Evolutionary conservation across 2,329 filamentous ascomycete species (phyloP).

Genomic region (Cercospora beticola): DNA sequence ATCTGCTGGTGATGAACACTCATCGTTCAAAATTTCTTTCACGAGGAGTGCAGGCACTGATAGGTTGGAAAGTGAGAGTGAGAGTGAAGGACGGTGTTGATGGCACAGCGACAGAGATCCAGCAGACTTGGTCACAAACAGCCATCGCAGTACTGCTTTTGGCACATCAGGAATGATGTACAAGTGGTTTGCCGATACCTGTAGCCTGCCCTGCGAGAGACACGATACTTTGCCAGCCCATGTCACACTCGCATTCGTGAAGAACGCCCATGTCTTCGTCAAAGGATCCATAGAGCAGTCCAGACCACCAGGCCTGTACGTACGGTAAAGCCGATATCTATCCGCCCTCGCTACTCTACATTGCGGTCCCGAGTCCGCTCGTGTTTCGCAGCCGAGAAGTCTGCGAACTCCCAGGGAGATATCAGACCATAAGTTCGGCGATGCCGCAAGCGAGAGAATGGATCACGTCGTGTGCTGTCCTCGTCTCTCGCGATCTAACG

Average conservation of each 20-base stretch:
- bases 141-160: not conserved
- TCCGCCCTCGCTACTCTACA: not conserved
- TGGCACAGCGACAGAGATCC: too few species aligned
- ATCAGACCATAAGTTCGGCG: not conserved
- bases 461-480: not conserved
- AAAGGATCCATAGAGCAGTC: not conserved
- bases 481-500: not conserved
- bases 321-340: not conserved
- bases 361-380: not conserved
- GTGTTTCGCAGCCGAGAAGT: not conserved
- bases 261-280: not conserved
- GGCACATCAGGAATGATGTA: not conserved
- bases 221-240: not conserved
- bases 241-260: not conserved
- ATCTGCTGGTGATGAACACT: not conserved
- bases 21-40: not conserved
- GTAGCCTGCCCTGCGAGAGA: not conserved
- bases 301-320: not conserved
- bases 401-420: not conserved
- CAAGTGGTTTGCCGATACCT: not conserved
- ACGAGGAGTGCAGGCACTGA: not conserved
- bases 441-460: not conserved
- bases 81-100: too few species aligned
- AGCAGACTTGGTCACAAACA: not conserved
- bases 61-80: not conserved